Base-by-base conservation (phyloP, 139 green algal species). In the Microglena sp. region DNA sequence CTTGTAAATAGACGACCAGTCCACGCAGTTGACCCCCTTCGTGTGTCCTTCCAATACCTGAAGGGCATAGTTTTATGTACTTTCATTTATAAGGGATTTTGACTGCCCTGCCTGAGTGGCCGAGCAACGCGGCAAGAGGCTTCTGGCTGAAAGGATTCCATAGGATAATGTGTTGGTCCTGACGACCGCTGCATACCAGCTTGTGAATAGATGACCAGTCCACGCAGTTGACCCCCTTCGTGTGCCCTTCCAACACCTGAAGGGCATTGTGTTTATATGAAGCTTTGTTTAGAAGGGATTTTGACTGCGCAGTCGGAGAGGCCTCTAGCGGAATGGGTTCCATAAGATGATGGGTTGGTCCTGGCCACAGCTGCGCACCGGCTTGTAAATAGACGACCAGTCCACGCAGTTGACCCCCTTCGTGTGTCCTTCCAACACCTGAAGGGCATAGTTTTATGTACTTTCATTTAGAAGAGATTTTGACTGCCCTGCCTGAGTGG, bases 141-240 rank as follows among this genome's bases (percentile, higher is more conserved):
- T 82, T 77, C 44, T 77, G 71, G 26, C 64, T 80, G 67, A 87
- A 92, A 22, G 86, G 86, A 76, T 89, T 92, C 79, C 79, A 92
- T 56, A 92, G 71, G 67, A 89, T 82, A 21, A 91, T 55, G 27
- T 24, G 22, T 18, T 55, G 57, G 44, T 46, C 11, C 40, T 11
- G 8, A 8, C 40, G 28, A 28, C 8, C 40, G n/a, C 57, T 64
- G 27, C 74, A 79, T 15, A 85, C 59, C 53, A 84, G 82, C 70
- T 85, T 88, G 71, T 86, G 85, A 5, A 79, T 60, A 0, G 67
- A 43, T 36, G 74, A 85, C 60, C 60, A 67, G 28, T 57, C 43
- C 4, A 67, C 40, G 26, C 26, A 55, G 53, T 78, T 79, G 24
- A 89, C 75, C 5, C 79, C 82, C 70, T 83, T 74, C 11, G 50